Base-by-base conservation (phyloP, 306 rosid genomes). In the Dalbergia cultrata region DNA sequence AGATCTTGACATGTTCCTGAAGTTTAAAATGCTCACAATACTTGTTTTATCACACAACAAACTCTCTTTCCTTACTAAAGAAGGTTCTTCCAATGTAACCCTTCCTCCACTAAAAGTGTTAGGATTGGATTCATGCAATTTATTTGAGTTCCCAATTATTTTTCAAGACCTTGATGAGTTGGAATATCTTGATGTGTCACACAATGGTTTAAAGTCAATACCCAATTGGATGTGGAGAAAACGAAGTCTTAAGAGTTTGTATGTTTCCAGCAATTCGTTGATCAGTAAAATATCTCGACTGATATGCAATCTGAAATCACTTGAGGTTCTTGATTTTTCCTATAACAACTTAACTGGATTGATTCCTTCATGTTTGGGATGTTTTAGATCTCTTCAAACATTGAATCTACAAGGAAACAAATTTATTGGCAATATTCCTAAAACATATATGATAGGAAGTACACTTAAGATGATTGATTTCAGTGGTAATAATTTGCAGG, bases 401-500 rank as follows among this genome's bases (percentile, higher is more conserved):
- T 9, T 81, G 6, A 2, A 0, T 14, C 49, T 72, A 5, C 21
- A 54, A 14, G 84, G 45, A 4, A 85, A 80, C 53, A 69, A 21
- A 10, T 45, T 84, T 9, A 0, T 0, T 63, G 82, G 76, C 17
- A 4, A 4, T n/a, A 75, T 75, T 80, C 76, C 82, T 37, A 80
- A 80, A 9, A 56, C 72, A 14, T 84, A 22, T 9, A 1, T 9
- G 44, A 45, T 10, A n/a, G 11, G 26, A 54, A 80, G 37, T 22
- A n/a, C 22, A 2, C 37, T 75, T 0, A 34, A 4, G 21, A 12
- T 77, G 41, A 13, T 34, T 7, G 4, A 13, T 66, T 80, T 57
- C 3, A 88, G 70, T 80, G 77, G 39, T 14, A 73, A 47, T 83
- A 41, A 63, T 53, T 22, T 90, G 4, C 77, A 33, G 0, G 90